Base-by-base conservation (phyloP, 1,284 basidiomycete genomes). In the Pyrrhoderma lamaoense region DNA sequence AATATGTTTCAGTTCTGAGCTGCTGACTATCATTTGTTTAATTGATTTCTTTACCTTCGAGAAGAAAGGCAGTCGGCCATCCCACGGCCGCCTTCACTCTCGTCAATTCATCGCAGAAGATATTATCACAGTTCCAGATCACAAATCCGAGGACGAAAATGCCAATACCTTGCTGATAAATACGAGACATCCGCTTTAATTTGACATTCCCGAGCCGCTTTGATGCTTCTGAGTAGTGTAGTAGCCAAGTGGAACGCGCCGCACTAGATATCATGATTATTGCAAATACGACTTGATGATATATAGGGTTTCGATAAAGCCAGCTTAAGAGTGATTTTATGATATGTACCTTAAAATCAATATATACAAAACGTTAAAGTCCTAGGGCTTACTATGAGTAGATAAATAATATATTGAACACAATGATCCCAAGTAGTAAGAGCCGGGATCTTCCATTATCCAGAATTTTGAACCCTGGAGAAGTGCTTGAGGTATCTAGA, bases 61-160 rank as follows among this genome's bases (percentile, higher is more conserved):
- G 64, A 14, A 83, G 53, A 59, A 85, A 85, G 1, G 82, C 82
- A 4, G 61, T 55, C 8, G 82, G 82, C 81, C 81, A 84, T 1
- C 80, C 79, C 5, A 84, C 43, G 2, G 56, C 50, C 1, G 70
- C 61, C 58, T 84, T 85, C 74, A 75, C 76, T 4, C 59, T 54
- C 3, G 79, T 82, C 39, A 83, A 60, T 3, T 64, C 64, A 48
- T 68, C 68, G 60, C 82, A 85, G 58, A 77, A 84, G n/a, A 81
- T 70, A 56, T 84, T 84, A 62, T 85, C 82, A 56, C 84, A 54
- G 58, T 85, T 85, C 82, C 82, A 85, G 22, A 83, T 66, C 23
- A 79, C 60, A 60, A 84, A 85, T 2, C 80, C 82, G 19, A 78
- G 60, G 0, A 70, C 66, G 58, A 83, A 84, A 3, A 74, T 65